These are phyloP conservation scores for Tagetes erecta DNA, from an alignment of 129 eudicot species.

Conservation along the genomic window DNA sequence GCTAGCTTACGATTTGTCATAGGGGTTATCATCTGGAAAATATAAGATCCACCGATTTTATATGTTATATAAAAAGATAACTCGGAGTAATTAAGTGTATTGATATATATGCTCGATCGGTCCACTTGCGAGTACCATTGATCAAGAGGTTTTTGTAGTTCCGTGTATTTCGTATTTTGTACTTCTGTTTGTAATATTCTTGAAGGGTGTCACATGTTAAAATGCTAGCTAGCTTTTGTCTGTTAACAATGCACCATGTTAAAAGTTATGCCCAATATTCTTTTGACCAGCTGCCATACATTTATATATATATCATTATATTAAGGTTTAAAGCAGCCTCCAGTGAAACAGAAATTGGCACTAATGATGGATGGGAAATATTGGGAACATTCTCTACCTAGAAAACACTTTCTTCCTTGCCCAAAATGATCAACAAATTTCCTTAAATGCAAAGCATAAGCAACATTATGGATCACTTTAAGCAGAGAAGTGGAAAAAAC, in stretches of 20 bases:
- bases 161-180: neutral
- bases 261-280: slow-evolving; percentile 22
- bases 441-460: slow-evolving; percentile 25
- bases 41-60: too few species aligned
- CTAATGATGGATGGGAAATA: slow-evolving; percentile 34
- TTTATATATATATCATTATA: slow-evolving; percentile 15
- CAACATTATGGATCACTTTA: slow-evolving; percentile 28
- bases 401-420: slow-evolving; percentile 17
- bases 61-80: too few species aligned
- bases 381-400: slow-evolving; percentile 34
- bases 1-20: too few species aligned
- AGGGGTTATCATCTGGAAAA: too few species aligned
- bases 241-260: slow-evolving; percentile 19
- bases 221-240: neutral
- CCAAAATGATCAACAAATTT: slow-evolving; percentile 5
- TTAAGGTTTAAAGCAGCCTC: slow-evolving; percentile 35
- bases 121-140: neutral
- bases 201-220: slow-evolving; percentile 2
- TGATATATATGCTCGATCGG: too few species aligned
- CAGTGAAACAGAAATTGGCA: slow-evolving; percentile 35
- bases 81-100: too few species aligned
- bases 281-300: neutral
- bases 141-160: neutral
- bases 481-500: slow-evolving; percentile 22
- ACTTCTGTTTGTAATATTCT: neutral